Percentiles rank a stretch among this genome's conserved stretches.
phyloP scores from a whole-genome alignment of 805 yeast species.

The Saccharomycopsis fodiens region DNA sequence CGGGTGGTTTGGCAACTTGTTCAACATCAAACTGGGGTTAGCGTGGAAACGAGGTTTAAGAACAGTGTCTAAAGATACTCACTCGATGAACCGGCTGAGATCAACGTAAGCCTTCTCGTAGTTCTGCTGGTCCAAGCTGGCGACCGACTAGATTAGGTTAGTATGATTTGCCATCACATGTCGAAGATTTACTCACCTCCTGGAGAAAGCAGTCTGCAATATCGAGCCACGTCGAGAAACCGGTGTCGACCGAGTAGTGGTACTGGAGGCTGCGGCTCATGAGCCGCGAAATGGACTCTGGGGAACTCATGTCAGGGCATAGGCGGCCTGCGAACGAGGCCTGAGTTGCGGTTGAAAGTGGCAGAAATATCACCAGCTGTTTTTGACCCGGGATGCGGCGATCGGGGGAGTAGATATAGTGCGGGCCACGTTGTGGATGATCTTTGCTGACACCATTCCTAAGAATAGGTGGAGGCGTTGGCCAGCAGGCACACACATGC shows the following conservation, averaged over 20 bases:
- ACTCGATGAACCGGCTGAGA: constrained; percentile 10
- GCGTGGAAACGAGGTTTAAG: background rate
- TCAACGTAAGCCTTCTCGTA: constrained; percentile 11
- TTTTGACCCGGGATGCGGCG: no score
- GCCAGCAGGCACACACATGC: no score
- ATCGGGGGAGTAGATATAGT: no score
- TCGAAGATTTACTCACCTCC: background rate
- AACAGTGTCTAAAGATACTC: background rate
- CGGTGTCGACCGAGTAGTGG: constrained; percentile 5
- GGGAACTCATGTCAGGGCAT: background rate
- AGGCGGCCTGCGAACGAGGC: background rate
- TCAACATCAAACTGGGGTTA: constrained; percentile 4
- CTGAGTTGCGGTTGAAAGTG: background rate
- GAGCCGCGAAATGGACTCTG: constrained; percentile 6
- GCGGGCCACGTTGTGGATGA: no score
- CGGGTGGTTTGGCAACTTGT: constrained; percentile 12
- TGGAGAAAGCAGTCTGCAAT: constrained; percentile 12
- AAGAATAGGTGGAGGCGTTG: no score
- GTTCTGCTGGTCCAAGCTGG: constrained; percentile 1
- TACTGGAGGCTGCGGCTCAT: constrained; percentile 9
- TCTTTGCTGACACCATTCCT: no score
- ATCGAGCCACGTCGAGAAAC: constrained; percentile 13
- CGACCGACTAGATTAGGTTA: constrained; percentile 2
- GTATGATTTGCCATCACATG: background rate
- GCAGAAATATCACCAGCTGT: background rate